These are phyloP conservation scores for Blepharisma undulans DNA, from an alignment of 169 alveolate species.

Conservation along the genomic window DNA sequence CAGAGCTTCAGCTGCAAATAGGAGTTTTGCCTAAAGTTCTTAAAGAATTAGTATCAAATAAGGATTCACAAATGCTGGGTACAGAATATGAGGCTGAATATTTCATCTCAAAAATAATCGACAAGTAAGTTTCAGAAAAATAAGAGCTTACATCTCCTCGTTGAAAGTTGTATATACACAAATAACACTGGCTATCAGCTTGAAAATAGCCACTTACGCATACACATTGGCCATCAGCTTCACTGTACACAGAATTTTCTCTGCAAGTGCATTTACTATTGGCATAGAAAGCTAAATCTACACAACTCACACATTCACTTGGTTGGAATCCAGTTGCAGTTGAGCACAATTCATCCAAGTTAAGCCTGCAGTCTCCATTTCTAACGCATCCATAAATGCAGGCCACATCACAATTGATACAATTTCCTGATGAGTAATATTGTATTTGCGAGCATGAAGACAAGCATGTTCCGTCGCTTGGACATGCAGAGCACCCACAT, in stretches of 20 bases:
- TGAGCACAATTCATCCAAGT: background rate
- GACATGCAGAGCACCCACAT: constrained; percentile 2
- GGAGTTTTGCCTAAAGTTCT: background rate
- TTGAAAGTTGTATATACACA: background rate
- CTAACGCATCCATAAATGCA: background rate
- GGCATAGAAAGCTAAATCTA: background rate
- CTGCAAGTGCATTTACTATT: background rate
- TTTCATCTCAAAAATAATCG: background rate
- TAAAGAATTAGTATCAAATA: background rate
- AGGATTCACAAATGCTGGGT: background rate
- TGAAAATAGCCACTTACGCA: background rate
- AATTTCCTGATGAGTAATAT: background rate
- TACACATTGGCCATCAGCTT: background rate
- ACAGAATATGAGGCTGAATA: background rate
- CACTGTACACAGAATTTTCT: background rate
- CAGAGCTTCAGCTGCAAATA: background rate
- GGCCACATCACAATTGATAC: background rate
- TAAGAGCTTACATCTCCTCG: background rate
- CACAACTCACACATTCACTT: background rate
- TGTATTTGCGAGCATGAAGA: background rate
- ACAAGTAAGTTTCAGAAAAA: constrained; percentile 16
- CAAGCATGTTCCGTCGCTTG: background rate
- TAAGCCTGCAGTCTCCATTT: background rate
- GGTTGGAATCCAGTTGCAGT: background rate
- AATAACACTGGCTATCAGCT: background rate